Evolutionary conservation across 2,329 filamentous ascomycete species (phyloP).

Genomic region (Xylariaceae sp.): DNA sequence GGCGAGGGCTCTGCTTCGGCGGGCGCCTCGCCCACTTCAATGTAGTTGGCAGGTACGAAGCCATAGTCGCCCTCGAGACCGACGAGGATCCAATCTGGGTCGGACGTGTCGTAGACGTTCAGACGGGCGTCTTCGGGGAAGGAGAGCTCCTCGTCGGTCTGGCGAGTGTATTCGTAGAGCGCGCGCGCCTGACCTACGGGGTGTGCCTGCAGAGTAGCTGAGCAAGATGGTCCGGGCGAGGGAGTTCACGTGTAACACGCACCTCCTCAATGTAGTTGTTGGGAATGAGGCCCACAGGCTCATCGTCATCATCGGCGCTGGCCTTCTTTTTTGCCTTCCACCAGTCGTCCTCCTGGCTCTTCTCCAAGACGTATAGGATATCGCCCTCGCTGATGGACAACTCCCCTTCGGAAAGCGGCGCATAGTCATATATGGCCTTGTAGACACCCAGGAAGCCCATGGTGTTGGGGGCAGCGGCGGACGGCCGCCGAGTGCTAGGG

Average conservation of each 20-base stretch:
- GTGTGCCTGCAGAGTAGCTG: slow-evolving; percentile 43
- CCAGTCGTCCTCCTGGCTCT: slow-evolving; percentile 73
- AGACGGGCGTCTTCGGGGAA: slow-evolving; percentile 84
- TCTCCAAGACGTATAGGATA: slow-evolving; percentile 80
- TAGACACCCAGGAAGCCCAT: slow-evolving; percentile 95
- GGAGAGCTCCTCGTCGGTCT: slow-evolving; percentile 96
- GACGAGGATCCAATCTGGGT: slow-evolving; percentile 95
- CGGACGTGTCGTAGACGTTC: slow-evolving; percentile 79
- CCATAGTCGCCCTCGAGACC: slow-evolving; percentile 80
- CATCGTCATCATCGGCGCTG: slow-evolving; percentile 74
- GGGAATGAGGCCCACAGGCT: slow-evolving; percentile 82
- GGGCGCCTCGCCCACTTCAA: slow-evolving; percentile 55
- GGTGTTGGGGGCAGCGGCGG: no score
- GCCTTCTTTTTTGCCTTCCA: slow-evolving; percentile 96
- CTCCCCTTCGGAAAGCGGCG: slow-evolving; percentile 78
- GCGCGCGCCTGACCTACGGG: slow-evolving; percentile 68
- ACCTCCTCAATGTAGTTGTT: slow-evolving; percentile 96
- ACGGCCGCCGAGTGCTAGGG: no score
- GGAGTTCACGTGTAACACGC: slow-evolving; percentile 27
- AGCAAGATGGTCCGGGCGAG: slow-evolving; percentile 44
- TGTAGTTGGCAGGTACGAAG: slow-evolving; percentile 94
- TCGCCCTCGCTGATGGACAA: slow-evolving; percentile 80
- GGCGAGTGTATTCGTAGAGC: slow-evolving; percentile 95
- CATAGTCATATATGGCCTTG: slow-evolving; percentile 87
- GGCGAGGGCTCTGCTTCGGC: slow-evolving; percentile 25